Percentiles rank a stretch among this genome's conserved stretches.
Evolutionary conservation across 2,329 filamentous ascomycete species (phyloP).

Genomic region (Ophiosphaerella herpotricha): DNA sequence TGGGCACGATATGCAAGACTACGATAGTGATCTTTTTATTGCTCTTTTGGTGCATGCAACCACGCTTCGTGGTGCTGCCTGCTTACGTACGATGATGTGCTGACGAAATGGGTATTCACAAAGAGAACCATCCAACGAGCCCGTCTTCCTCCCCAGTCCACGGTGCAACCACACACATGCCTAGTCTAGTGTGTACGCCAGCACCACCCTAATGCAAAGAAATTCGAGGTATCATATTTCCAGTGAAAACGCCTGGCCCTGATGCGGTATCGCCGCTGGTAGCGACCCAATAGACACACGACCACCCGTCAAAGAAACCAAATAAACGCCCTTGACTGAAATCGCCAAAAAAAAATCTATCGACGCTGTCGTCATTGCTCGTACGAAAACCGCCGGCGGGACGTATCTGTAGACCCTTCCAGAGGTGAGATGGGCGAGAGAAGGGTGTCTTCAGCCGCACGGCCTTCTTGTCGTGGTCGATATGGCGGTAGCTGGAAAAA

Average conservation of each 20-base stretch:
- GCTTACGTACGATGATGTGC: background rate
- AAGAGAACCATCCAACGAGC: conserved; percentile 1
- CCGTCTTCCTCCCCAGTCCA: conserved; percentile 5
- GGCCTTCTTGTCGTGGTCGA: conserved; percentile 24
- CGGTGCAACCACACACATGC: conserved; percentile 7
- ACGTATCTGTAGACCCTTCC: conserved; percentile 32
- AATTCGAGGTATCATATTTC: conserved; percentile 14
- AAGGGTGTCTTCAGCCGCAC: conserved; percentile 33
- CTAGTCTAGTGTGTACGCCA: conserved; percentile 18
- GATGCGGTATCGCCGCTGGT: conserved; percentile 3
- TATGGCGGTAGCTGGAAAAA: conserved; percentile 36
- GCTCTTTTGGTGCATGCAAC: conserved; percentile 5
- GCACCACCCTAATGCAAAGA: conserved; percentile 5
- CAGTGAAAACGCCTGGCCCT: conserved; percentile 15
- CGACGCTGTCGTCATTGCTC: conserved; percentile 34
- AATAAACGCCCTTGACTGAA: conserved; percentile 13
- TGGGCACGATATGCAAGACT: too few species aligned
- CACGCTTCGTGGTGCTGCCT: conserved; percentile 1
- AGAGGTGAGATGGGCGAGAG: conserved; percentile 43
- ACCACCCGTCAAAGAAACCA: conserved; percentile 2
- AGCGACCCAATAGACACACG: conserved; percentile 5
- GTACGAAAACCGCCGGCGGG: conserved; percentile 46
- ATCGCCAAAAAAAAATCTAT: conserved; percentile 18
- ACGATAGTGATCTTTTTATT: background rate
- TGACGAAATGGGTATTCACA: conserved; percentile 13